Percentiles rank a stretch among this genome's conserved stretches.
These are phyloP conservation scores for Prosopis cineraria DNA, from an alignment of 306 rosid genomes.

Conservation along the genomic window DNA sequence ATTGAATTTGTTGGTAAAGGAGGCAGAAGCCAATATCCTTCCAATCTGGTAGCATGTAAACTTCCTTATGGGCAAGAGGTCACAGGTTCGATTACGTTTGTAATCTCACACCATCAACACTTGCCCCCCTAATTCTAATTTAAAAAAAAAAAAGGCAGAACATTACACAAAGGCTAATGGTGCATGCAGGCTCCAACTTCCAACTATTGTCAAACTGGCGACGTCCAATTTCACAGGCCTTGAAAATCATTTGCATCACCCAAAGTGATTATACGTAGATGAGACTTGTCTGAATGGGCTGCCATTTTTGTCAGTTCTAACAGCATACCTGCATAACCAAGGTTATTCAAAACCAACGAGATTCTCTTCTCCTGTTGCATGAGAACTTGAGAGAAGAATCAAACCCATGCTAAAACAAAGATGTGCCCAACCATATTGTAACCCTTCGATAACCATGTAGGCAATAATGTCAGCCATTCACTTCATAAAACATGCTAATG, in stretches of 20 bases:
- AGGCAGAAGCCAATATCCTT: too few relatives aligned
- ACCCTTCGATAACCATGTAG: conserved; percentile 1
- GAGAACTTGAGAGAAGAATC: not conserved
- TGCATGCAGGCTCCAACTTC: not conserved
- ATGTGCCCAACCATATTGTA: not conserved
- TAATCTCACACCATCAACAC: too few relatives aligned
- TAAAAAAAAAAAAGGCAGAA: too few relatives aligned
- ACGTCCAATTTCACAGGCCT: not conserved
- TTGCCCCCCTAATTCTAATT: too few relatives aligned
- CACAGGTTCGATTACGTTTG: too few relatives aligned
- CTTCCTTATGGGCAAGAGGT: too few relatives aligned
- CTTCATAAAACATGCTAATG: conserved; percentile 23
- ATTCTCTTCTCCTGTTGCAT: not conserved
- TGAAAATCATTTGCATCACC: not conserved
- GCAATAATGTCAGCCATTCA: conserved; percentile 10
- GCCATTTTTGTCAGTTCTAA: not conserved
- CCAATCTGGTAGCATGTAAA: too few relatives aligned
- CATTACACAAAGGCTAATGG: not conserved
- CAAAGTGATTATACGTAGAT: not conserved
- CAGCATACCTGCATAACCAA: not conserved
- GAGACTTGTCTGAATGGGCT: not conserved
- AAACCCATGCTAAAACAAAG: not conserved
- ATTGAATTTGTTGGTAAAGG: not conserved
- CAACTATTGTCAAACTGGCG: not conserved
- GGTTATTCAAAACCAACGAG: not conserved